Conservation (phyloP, 257 asterid genomes). For the Osmanthus fragrans region DNA sequence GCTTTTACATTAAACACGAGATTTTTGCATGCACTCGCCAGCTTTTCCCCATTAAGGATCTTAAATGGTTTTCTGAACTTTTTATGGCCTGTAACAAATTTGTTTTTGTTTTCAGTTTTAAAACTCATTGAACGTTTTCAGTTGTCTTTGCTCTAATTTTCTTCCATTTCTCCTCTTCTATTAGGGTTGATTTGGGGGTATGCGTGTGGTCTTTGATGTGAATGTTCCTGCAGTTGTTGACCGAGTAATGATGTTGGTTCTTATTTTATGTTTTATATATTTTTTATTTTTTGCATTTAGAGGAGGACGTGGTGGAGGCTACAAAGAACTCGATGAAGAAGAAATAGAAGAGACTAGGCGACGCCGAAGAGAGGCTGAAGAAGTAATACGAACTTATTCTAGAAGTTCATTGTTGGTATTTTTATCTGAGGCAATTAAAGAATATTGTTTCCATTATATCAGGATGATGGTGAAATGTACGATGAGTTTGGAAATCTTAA, state of each 20-base stretch:
- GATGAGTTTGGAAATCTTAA: slow-evolving; percentile 98
- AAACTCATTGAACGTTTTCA: not conserved
- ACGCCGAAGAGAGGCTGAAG: slow-evolving; percentile 91
- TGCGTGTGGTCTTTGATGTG: not conserved
- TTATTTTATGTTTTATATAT: too few relatives aligned
- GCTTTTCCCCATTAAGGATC: slow-evolving; percentile 1
- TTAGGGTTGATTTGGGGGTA: not conserved
- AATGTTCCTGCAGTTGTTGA: slow-evolving; percentile 11
- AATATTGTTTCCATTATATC: slow-evolving; percentile 24
- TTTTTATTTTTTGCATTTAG: slow-evolving; percentile 29
- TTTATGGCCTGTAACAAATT: not conserved
- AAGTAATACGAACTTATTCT: slow-evolving; percentile 44
- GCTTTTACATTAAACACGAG: not conserved
- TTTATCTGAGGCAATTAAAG: not conserved
- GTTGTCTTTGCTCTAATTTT: not conserved
- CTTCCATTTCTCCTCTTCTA: not conserved
- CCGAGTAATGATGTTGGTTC: slow-evolving; percentile 15
- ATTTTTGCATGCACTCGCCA: not conserved
- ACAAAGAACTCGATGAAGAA: slow-evolving; percentile 96
- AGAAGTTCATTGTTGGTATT: slow-evolving; percentile 8
- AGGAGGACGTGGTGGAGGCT: slow-evolving; percentile 99
- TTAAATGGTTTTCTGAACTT: not conserved
- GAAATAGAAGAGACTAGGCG: slow-evolving; percentile 93
- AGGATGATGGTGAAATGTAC: slow-evolving; percentile 99
- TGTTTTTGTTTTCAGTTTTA: not conserved